These are phyloP conservation scores for Yamadazyma diddensiae DNA, from an alignment of 1,139 yeast genomes.

Conservation along the genomic window DNA sequence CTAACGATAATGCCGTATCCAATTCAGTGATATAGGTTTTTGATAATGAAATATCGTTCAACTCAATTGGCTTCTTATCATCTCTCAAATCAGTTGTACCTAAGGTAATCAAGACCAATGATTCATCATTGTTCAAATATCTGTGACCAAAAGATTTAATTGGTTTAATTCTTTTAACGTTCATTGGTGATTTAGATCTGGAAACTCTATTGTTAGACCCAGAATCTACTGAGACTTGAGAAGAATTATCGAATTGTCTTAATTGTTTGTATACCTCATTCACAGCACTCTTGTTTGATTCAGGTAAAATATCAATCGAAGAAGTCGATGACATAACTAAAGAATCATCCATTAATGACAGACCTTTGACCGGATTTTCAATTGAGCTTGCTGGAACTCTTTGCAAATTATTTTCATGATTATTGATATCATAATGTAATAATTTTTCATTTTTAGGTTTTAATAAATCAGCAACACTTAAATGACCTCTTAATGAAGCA, in stretches of 20 bases:
- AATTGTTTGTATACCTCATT: slow-evolving; percentile 42
- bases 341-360: slow-evolving; percentile 11
- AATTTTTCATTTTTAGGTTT: slow-evolving; percentile 40
- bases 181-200: slow-evolving; percentile 30
- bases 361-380: slow-evolving; percentile 13
- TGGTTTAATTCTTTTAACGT: slow-evolving; percentile 37
- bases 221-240: slow-evolving; percentile 14
- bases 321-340: slow-evolving; percentile 17
- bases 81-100: slow-evolving; percentile 84
- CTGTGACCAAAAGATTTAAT: slow-evolving; percentile 87
- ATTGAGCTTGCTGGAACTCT: slow-evolving; percentile 24
- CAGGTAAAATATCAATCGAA: slow-evolving; percentile 43
- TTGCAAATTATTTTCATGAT: slow-evolving; percentile 36
- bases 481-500: slow-evolving; percentile 87
- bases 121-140: slow-evolving; percentile 61
- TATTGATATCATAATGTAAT: slow-evolving; percentile 38
- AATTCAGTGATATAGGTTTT: slow-evolving; percentile 77
- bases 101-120: slow-evolving; percentile 70
- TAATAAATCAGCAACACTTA: slow-evolving; percentile 62
- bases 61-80: slow-evolving; percentile 57
- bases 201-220: slow-evolving; percentile 19
- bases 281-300: slow-evolving; percentile 31
- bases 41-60: slow-evolving; percentile 62
- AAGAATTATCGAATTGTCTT: slow-evolving; percentile 26
- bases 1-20: slow-evolving; percentile 83